Evolutionary conservation across 306 rosid species (phyloP).

Genomic region (Aeschynomene evenia): DNA sequence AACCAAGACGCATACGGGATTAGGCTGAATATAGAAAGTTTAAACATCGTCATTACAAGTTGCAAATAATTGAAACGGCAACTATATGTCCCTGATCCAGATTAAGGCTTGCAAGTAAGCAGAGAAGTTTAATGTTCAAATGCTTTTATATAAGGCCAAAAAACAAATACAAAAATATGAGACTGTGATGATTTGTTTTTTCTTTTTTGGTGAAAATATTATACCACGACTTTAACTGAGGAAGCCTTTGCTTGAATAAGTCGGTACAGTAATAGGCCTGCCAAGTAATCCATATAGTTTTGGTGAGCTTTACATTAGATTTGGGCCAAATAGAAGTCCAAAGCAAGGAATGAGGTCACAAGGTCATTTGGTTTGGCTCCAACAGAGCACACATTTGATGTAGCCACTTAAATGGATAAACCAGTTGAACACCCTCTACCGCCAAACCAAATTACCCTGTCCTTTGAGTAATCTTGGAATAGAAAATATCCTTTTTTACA

Average conservation of each 20-base stretch:
- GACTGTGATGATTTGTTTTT: conserved; percentile 4
- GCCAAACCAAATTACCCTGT: not conserved
- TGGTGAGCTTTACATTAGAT: not conserved
- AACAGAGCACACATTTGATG: not conserved
- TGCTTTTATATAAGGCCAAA: not conserved
- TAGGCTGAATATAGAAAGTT: not conserved
- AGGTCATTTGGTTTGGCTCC: not conserved
- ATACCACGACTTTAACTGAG: not conserved
- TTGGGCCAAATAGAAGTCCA: conserved; percentile 10
- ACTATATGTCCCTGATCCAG: not conserved
- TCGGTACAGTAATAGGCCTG: not conserved
- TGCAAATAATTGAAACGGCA: not conserved
- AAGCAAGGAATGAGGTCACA: not conserved
- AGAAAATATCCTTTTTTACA: not conserved
- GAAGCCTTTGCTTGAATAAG: not conserved
- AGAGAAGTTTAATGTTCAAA: not conserved
- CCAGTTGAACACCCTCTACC: not conserved
- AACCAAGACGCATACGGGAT: not conserved
- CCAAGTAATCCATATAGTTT: not conserved
- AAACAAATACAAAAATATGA: not conserved
- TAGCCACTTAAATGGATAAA: not conserved
- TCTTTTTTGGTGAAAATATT: not conserved
- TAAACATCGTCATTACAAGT: not conserved
- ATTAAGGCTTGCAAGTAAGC: not conserved
- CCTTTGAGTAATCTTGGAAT: not conserved